phyloP scores from a whole-genome alignment of 176 grass and related monocot genomes.

The Ensete ventricosum region DNA sequence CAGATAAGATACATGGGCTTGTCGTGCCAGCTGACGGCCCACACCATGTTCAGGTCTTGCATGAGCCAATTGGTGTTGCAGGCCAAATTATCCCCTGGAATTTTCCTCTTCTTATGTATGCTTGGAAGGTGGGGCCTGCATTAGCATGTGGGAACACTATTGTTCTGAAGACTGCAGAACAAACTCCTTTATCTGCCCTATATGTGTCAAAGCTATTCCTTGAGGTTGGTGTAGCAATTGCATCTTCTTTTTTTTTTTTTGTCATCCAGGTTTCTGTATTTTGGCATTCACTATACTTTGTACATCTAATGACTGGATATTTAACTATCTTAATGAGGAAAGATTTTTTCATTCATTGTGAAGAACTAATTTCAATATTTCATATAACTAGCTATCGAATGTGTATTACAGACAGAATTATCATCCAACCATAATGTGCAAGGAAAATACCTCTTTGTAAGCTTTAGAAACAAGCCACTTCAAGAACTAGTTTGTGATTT shows the following conservation, averaged over 20 bases:
- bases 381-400: not conserved
- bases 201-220: constrained; percentile 54
- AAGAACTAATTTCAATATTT: not conserved
- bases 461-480: not conserved
- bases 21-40: constrained; percentile 69
- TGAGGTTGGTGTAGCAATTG: constrained; percentile 39
- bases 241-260: too few relatives aligned
- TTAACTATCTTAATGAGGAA: not conserved
- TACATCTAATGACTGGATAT: too few relatives aligned
- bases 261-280: not conserved
- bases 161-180: constrained; percentile 83
- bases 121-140: constrained; percentile 86
- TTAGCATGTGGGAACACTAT: constrained; percentile 78
- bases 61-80: constrained; percentile 72
- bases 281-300: not conserved
- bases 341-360: not conserved
- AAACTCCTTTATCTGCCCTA: constrained; percentile 84
- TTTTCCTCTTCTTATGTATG: constrained; percentile 85
- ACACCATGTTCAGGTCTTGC: constrained; percentile 67
- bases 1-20: constrained; percentile 86
- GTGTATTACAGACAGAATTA: not conserved
- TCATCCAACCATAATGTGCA: not conserved
- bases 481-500: not conserved
- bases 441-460: not conserved
- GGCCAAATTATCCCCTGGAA: constrained; percentile 95